Base-by-base conservation (phyloP, 2,329 filamentous ascomycete genomes). In the Venturia carpophila region DNA sequence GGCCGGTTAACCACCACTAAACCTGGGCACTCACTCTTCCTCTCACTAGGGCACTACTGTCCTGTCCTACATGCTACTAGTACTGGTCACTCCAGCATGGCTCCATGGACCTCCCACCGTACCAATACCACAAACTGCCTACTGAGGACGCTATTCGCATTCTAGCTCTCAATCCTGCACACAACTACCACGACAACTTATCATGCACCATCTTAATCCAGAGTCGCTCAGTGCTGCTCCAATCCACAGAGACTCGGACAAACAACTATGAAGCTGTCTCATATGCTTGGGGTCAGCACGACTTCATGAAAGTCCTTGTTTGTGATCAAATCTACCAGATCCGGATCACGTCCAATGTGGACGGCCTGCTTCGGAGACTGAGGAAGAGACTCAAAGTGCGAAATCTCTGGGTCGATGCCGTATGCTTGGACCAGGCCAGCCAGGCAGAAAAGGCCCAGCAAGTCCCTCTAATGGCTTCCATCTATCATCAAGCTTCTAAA, bases 401-500 rank as follows among this genome's bases (percentile, higher is more conserved):
- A 52, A 52, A 52, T 27, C 47, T 52, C 24, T 52, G 47, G 47
- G 27, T 52, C 1, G 47, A 52, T 21, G 47, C 47, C 24, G 21
- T 52, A 5, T 41, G 17, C 21, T 19, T 52, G 47, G 19, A 52
- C 11, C 47, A 52, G 27, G 47, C 47, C 21, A 13, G 37, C 21
- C 17, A 52, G 17, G 9, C 7, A 19, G 61, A 60, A 42, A 60
- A 39, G 39, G 15, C 34, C 5, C 39, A 39, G 39, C 56, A 60
- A 60, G 56, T 60, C 17, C 34, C 34, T 60, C 56, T 39, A 3
- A 60, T 60, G 56, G 56, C 11, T 13, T 11, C 4, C 2, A 42
- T 60, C 34, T 60, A 60, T 19, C 56, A 60, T 42, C 34, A 60
- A 42, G 56, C 56, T 7, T 39, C 34, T 10, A 60, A 60, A 24